These are phyloP conservation scores for Davidsoniella neocaledoniae DNA, from an alignment of 2,329 filamentous ascomycete species.

Conservation along the genomic window DNA sequence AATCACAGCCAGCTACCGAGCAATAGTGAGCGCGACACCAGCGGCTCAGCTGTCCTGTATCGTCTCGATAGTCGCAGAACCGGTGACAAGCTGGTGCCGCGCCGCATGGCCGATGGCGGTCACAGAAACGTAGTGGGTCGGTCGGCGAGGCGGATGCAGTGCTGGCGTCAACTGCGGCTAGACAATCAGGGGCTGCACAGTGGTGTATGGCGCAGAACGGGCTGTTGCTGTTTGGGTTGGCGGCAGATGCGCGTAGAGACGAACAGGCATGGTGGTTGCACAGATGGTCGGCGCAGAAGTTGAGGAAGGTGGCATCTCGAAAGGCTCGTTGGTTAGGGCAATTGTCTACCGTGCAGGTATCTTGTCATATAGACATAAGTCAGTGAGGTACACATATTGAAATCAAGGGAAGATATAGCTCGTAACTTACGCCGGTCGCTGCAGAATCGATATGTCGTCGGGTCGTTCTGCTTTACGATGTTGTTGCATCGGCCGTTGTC, in stretches of 20 bases:
- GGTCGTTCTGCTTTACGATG: constrained; percentile 15
- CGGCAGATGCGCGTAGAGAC: background rate
- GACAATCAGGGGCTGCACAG: constrained; percentile 14
- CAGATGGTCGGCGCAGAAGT: constrained; percentile 16
- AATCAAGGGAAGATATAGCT: background rate
- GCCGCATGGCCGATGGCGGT: constrained; percentile 15
- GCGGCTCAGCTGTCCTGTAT: background rate
- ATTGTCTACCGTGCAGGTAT: constrained; percentile 14
- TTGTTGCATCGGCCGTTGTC: constrained; percentile 13
- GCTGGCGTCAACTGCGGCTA: constrained; percentile 8
- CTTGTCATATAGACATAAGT: constrained; percentile 7
- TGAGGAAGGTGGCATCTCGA: background rate
- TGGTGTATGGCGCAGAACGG: constrained; percentile 14
- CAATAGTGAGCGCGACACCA: constrained; percentile 14
- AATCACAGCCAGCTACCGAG: constrained; percentile 12
- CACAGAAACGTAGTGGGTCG: constrained; percentile 15
- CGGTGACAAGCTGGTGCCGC: constrained; percentile 10
- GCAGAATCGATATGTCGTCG: constrained; percentile 15
- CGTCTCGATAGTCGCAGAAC: constrained; percentile 12
- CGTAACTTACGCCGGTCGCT: constrained; percentile 14
- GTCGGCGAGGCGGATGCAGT: constrained; percentile 1
- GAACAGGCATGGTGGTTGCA: constrained; percentile 15
- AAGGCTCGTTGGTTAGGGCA: constrained; percentile 11
- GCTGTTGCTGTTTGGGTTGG: background rate
- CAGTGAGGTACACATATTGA: background rate